Evolutionary conservation across 148 eudicot species (phyloP).

Genomic region (Euryodendron excelsum): DNA sequence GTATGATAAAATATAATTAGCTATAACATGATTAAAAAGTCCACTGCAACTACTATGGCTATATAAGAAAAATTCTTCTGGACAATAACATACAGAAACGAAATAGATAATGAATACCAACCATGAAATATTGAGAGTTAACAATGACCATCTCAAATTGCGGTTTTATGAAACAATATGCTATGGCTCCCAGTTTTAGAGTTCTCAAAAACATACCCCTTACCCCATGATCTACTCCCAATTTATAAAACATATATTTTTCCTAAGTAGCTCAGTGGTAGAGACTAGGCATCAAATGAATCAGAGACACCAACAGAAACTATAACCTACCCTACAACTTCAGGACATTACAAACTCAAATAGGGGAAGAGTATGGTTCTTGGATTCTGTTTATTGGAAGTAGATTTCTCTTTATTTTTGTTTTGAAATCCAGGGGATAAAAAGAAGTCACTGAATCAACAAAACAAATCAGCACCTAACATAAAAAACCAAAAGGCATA

Average conservation of each 20-base stretch:
- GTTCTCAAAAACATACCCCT: slow-evolving; percentile 9
- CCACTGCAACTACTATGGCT: not conserved
- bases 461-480: not conserved
- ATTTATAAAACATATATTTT: no score
- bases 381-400: no score
- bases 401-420: no score
- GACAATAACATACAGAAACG: not conserved
- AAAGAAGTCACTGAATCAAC: slow-evolving; percentile 8
- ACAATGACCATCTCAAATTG: not conserved
- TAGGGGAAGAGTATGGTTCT: no score
- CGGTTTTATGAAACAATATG: no score
- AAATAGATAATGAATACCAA: not conserved
- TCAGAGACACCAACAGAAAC: no score
- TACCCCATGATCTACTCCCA: slow-evolving; percentile 8
- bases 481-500: not conserved
- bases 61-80: not conserved
- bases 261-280: no score
- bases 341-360: no score
- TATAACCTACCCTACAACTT: no score
- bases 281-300: no score
- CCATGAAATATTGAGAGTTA: not conserved
- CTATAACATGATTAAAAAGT: not conserved
- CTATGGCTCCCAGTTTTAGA: no score
- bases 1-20: not conserved
- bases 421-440: not conserved